Percentiles rank a stretch among this genome's conserved stretches.
Conservation (phyloP, 2,329 filamentous ascomycete species). For the Neofusicoccum sp. region DNA sequence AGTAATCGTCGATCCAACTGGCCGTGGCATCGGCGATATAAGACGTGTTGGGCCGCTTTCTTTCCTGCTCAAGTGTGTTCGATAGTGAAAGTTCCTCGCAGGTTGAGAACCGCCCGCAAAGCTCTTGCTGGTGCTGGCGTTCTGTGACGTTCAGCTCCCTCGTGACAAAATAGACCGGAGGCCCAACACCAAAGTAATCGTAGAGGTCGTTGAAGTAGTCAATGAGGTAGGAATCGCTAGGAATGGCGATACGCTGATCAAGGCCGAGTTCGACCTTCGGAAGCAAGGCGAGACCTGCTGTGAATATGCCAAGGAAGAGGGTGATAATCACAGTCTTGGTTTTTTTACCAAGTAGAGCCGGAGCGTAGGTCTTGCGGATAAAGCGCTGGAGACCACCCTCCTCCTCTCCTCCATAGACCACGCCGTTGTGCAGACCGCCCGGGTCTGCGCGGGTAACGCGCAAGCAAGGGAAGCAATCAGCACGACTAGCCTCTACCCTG, state of each 20-base stretch:
- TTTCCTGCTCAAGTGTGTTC: slow-evolving; percentile 90
- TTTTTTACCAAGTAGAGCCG: slow-evolving; percentile 73
- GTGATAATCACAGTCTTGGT: slow-evolving; percentile 74
- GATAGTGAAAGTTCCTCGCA: slow-evolving; percentile 81
- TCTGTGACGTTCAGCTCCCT: slow-evolving; percentile 75
- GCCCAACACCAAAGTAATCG: slow-evolving; percentile 84
- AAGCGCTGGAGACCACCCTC: slow-evolving; percentile 82
- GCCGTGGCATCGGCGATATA: slow-evolving; percentile 86
- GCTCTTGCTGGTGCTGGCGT: slow-evolving; percentile 72
- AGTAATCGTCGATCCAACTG: slow-evolving; percentile 96
- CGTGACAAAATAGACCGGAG: slow-evolving; percentile 95
- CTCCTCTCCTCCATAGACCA: slow-evolving; percentile 72
- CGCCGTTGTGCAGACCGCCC: slow-evolving; percentile 62
- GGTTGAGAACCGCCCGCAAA: slow-evolving; percentile 88
- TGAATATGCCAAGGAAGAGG: slow-evolving; percentile 83
- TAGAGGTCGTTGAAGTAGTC: slow-evolving; percentile 96
- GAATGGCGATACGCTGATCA: slow-evolving; percentile 92
- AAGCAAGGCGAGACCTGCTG: slow-evolving; percentile 78
- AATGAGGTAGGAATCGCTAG: slow-evolving; percentile 90
- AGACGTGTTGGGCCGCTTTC: slow-evolving; percentile 82
- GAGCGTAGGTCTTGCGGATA: slow-evolving; percentile 87
- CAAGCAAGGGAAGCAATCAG: slow-evolving; percentile 89
- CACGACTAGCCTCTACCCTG: slow-evolving; percentile 81
- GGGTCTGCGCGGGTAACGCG: slow-evolving; percentile 72
- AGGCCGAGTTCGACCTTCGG: slow-evolving; percentile 83